A percentile compares a stretch with the other conserved stretches of the same genome.
Conservation (phyloP, 805 yeast genomes). For the Suhomyces pyralidae region DNA sequence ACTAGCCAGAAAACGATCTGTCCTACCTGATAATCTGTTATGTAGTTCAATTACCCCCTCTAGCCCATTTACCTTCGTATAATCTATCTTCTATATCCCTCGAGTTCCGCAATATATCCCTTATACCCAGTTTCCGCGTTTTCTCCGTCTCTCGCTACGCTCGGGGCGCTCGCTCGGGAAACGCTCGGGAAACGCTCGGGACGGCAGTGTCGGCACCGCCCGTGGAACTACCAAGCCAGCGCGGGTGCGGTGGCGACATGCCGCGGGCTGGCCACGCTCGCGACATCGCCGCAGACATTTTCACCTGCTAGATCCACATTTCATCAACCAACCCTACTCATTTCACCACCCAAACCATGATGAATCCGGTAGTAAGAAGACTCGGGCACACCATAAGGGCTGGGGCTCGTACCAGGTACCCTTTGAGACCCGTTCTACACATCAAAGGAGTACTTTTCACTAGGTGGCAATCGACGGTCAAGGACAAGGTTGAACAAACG, state of each 20-base stretch:
- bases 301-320: background rate
- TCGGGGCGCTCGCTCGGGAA: no score
- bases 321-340: background rate
- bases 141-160: background rate
- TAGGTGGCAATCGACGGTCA: conserved; percentile 14
- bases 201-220: background rate
- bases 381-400: background rate
- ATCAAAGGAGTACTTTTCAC: conserved; percentile 6
- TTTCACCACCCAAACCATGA: background rate
- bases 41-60: no score
- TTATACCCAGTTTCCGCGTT: background rate
- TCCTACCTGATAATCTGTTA: no score
- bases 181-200: no score
- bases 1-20: no score
- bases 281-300: background rate
- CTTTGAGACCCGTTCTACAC: conserved; percentile 15
- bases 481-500: background rate
- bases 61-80: no score
- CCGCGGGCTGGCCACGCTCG: background rate
- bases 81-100: background rate
- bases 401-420: conserved; percentile 9
- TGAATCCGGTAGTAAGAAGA: conserved; percentile 2
- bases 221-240: background rate
- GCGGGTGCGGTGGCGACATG: background rate
- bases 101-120: background rate